phyloP scores from a whole-genome alignment of 805 yeast genomes.

The Candida tammaniensis region DNA sequence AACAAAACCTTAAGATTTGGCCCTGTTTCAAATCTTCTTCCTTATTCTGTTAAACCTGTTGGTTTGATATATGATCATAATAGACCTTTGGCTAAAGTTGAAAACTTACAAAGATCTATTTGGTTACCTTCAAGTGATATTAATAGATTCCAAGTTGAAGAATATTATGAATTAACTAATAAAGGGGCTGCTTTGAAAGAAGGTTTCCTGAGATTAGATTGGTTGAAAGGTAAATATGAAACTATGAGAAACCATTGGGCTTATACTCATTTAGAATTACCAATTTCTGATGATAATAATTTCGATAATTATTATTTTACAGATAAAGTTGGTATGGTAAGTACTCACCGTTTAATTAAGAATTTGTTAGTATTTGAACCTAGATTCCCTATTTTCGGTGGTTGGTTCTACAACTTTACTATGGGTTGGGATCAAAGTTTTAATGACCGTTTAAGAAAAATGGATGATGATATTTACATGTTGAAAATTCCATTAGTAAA shows the following conservation, averaged over 20 bases:
- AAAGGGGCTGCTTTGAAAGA: conserved; percentile 63
- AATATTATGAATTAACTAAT: conserved; percentile 78
- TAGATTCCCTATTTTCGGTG: conserved; percentile 92
- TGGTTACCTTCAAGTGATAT: conserved; percentile 89
- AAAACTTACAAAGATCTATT: conserved; percentile 62
- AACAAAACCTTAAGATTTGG: conserved; percentile 51
- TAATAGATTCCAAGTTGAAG: conserved; percentile 69
- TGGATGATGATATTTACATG: conserved; percentile 47
- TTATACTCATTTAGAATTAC: conserved; percentile 57
- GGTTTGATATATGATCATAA: conserved; percentile 63
- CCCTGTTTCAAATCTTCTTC: conserved; percentile 43
- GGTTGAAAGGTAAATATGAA: conserved; percentile 57
- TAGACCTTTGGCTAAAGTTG: conserved; percentile 60
- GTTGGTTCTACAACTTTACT: conserved; percentile 94
- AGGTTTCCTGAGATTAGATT: conserved; percentile 81
- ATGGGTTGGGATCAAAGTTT: conserved; percentile 84
- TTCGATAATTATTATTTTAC: conserved; percentile 67
- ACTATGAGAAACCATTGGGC: conserved; percentile 53
- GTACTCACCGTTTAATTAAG: conserved; percentile 57
- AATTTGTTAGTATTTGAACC: conserved; percentile 65
- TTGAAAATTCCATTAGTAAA: conserved; percentile 69
- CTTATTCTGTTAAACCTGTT: conserved; percentile 49
- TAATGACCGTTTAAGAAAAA: conserved; percentile 46
- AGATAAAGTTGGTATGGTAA: conserved; percentile 91
- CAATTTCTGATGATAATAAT: conserved; percentile 38